Evolutionary conservation across 768 basidiomycete species (phyloP).

Genomic region (Rhodotorula babjevae): DNA sequence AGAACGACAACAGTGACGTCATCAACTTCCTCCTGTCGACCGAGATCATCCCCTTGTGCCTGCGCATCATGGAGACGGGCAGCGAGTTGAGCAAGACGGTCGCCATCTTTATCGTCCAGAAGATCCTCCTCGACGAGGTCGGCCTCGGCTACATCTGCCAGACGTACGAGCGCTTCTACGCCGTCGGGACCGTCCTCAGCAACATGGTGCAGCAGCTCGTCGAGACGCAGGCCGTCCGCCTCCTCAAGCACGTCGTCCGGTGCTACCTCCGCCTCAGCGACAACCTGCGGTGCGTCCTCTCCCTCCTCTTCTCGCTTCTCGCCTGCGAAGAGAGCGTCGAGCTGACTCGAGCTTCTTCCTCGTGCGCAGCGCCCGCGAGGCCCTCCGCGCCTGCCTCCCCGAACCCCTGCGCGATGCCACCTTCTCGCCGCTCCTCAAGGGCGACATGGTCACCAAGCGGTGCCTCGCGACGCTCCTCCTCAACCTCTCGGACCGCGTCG

Average conservation of each 20-base stretch:
- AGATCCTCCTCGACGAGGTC: slow-evolving; percentile 88
- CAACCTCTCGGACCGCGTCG: slow-evolving; percentile 56
- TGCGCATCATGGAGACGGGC: slow-evolving; percentile 99
- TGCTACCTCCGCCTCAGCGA: slow-evolving; percentile 95
- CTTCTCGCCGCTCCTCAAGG: slow-evolving; percentile 85
- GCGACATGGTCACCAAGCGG: slow-evolving; percentile 96
- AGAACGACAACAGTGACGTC: slow-evolving; percentile 98
- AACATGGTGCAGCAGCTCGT: slow-evolving; percentile 99
- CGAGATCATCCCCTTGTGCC: slow-evolving; percentile 97
- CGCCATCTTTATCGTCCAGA: slow-evolving; percentile 99
- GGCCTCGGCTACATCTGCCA: slow-evolving; percentile 98
- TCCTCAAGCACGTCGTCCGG: slow-evolving; percentile 95
- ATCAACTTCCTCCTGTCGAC: slow-evolving; percentile 98
- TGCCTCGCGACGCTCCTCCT: slow-evolving; percentile 84
- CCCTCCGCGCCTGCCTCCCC: slow-evolving; percentile 87
- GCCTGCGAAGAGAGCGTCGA: too few species aligned
- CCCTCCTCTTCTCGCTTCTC: slow-evolving; percentile 10
- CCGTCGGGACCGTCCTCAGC: slow-evolving; percentile 93
- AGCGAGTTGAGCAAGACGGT: slow-evolving; percentile 98
- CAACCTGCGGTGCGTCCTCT: slow-evolving; percentile 69
- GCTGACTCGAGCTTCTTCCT: neutral
- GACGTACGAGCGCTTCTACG: slow-evolving; percentile 99
- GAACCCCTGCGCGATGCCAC: slow-evolving; percentile 92
- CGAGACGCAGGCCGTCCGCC: slow-evolving; percentile 91
- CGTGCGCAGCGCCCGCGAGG: slow-evolving; percentile 75